Percentiles rank a stretch among this genome's conserved stretches.
phyloP scores from a whole-genome alignment of 441 rosid species.

The Populus trichocarpa region DNA sequence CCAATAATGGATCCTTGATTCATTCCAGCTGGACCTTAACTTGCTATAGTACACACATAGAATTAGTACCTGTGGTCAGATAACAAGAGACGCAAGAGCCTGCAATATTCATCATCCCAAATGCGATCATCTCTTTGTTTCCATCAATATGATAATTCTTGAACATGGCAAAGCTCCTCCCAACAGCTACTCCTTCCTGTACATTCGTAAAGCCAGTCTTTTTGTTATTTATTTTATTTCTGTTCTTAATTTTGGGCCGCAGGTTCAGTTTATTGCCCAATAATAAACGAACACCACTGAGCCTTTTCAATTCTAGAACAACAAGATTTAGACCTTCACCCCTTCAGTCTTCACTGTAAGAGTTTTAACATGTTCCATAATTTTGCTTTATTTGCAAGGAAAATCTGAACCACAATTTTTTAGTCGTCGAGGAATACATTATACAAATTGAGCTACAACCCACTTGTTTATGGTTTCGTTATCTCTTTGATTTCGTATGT shows the following conservation, averaged over 20 bases:
- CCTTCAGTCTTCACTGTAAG: neutral
- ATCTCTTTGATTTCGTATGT: neutral
- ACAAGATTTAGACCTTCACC: neutral
- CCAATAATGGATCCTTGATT: neutral
- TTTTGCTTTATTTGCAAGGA: neutral
- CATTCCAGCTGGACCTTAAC: neutral
- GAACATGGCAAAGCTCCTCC: constrained; percentile 75
- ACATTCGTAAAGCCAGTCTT: neutral
- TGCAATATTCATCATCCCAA: constrained; percentile 75
- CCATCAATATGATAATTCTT: constrained; percentile 82
- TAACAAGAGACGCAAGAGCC: constrained; percentile 36
- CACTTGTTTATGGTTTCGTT: neutral
- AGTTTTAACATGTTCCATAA: neutral
- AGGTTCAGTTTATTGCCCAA: neutral
- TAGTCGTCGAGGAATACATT: neutral
- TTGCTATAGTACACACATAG: neutral
- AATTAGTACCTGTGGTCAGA: constrained; percentile 58
- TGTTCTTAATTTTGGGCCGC: neutral
- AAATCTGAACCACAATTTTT: neutral
- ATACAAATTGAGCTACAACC: neutral
- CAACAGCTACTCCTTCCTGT: constrained; percentile 87
- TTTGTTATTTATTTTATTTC: neutral
- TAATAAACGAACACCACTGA: neutral
- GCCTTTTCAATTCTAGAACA: neutral
- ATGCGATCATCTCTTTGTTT: constrained; percentile 85